phyloP scores from a whole-genome alignment of 805 yeast genomes.

The Zygoascus flipseniorum region DNA sequence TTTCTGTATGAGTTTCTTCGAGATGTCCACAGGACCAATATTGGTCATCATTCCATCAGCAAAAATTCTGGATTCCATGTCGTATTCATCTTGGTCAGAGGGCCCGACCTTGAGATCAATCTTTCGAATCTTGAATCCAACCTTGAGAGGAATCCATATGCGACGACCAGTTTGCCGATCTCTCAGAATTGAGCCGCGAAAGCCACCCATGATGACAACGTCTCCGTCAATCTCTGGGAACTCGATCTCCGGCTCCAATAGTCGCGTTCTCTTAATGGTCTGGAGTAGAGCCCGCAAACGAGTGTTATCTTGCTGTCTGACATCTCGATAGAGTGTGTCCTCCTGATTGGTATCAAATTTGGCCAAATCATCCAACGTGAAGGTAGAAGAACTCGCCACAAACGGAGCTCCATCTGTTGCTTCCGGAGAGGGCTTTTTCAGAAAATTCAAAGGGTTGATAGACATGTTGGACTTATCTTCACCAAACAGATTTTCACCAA shows the following conservation, averaged over 20 bases:
- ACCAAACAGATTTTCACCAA: neutral
- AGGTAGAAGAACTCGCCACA: neutral
- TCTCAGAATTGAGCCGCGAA: slow-evolving; percentile 71
- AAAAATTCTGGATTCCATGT: slow-evolving; percentile 43
- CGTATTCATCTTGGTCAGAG: slow-evolving; percentile 54
- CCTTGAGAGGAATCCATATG: slow-evolving; percentile 81
- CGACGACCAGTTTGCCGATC: slow-evolving; percentile 56
- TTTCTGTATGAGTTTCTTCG: slow-evolving; percentile 49
- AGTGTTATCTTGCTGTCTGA: slow-evolving; percentile 50
- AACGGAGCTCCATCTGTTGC: neutral
- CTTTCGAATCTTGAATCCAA: slow-evolving; percentile 67
- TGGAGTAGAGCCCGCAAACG: slow-evolving; percentile 62
- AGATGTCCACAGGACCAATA: slow-evolving; percentile 81
- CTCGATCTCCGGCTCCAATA: slow-evolving; percentile 21
- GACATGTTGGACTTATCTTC: neutral
- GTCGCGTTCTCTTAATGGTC: slow-evolving; percentile 45
- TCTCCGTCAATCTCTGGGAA: slow-evolving; percentile 58
- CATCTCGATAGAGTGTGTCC: slow-evolving; percentile 43
- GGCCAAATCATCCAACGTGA: slow-evolving; percentile 22
- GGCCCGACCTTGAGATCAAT: slow-evolving; percentile 71
- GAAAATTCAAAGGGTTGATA: neutral
- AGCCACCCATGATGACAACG: slow-evolving; percentile 77
- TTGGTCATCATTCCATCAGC: slow-evolving; percentile 76
- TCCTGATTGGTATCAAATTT: slow-evolving; percentile 59
- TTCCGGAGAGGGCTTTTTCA: neutral